phyloP scores from a whole-genome alignment of 1,139 yeast genomes.

The Debaryomycetaceae sp. region DNA sequence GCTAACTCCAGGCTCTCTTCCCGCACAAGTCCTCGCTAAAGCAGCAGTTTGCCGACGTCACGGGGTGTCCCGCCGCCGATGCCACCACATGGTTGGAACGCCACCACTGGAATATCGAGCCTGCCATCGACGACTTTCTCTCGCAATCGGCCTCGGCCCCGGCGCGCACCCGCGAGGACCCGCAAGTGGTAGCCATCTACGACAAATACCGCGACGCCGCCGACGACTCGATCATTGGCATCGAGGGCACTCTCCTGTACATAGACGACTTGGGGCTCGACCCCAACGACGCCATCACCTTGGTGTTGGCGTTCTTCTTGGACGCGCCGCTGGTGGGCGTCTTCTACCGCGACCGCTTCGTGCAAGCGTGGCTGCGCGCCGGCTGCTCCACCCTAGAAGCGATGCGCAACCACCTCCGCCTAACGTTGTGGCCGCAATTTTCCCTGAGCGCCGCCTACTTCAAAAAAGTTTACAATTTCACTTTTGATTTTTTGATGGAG shows the following conservation, averaged over 20 bases:
- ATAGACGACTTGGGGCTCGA: constrained; percentile 62
- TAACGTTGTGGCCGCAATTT: constrained; percentile 29
- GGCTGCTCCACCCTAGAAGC: constrained; percentile 33
- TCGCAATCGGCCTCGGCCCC: constrained; percentile 10
- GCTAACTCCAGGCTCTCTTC: constrained; percentile 7
- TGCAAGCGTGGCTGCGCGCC: constrained; percentile 50
- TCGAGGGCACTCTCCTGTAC: constrained; percentile 73
- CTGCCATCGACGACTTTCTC: constrained; percentile 29
- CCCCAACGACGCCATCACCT: constrained; percentile 68
- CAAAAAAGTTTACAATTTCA: constrained; percentile 59
- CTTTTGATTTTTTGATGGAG: constrained; percentile 66
- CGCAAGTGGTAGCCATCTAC: constrained; percentile 21
- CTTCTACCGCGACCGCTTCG: constrained; percentile 46
- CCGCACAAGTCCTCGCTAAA: constrained; percentile 11
- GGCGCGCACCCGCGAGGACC: constrained; percentile 12
- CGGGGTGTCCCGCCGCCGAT: constrained; percentile 22
- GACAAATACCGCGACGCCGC: constrained; percentile 27
- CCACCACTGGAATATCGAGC: constrained; percentile 23
- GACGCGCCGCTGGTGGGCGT: constrained; percentile 64
- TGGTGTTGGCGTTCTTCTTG: constrained; percentile 67
- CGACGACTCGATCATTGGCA: constrained; percentile 38
- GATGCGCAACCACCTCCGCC: constrained; percentile 46
- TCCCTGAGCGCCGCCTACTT: constrained; percentile 29
- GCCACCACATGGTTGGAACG: constrained; percentile 26
- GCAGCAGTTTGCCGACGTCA: constrained; percentile 27